Evolutionary conservation across 495 filamentous ascomycete species (phyloP).

Genomic region (Hyaloscypha finlandica): DNA sequence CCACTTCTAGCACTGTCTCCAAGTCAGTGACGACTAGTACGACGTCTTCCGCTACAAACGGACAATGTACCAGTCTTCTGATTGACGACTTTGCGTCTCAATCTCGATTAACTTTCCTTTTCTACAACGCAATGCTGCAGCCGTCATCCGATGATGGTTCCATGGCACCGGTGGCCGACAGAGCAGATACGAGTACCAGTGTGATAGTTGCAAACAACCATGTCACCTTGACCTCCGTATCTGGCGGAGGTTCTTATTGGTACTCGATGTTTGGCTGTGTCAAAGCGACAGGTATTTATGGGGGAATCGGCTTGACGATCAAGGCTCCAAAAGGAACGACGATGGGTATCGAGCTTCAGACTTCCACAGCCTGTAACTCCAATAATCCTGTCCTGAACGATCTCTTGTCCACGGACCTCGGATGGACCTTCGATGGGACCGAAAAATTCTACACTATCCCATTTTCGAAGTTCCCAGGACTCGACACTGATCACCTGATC

Average conservation of each 20-base stretch:
- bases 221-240: constrained; percentile 53
- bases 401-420: constrained; percentile 49
- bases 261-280: constrained; percentile 60
- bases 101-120: constrained; percentile 64
- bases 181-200: constrained; percentile 38
- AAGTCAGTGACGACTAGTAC: no score
- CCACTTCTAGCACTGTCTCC: not conserved
- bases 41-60: constrained; percentile 22
- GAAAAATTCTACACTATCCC: constrained; percentile 63
- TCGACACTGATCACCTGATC: constrained; percentile 55
- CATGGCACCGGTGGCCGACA: constrained; percentile 39
- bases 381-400: constrained; percentile 38
- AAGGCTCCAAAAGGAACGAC: constrained; percentile 55
- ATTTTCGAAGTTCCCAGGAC: constrained; percentile 50
- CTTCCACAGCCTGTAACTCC: constrained; percentile 43
- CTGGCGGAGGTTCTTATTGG: constrained; percentile 52
- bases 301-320: constrained; percentile 61
- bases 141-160: constrained; percentile 61
- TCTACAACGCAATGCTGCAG: constrained; percentile 60
- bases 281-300: constrained; percentile 49
- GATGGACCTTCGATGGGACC: constrained; percentile 62
- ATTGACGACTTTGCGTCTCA: constrained; percentile 66
- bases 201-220: constrained; percentile 55
- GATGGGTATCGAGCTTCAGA: constrained; percentile 54
- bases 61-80: constrained; percentile 50